A percentile compares a stretch with the other conserved stretches of the same genome.
Evolutionary conservation across 2,329 filamentous ascomycete genomes (phyloP).

Genomic region (Talaromyces piceae): DNA sequence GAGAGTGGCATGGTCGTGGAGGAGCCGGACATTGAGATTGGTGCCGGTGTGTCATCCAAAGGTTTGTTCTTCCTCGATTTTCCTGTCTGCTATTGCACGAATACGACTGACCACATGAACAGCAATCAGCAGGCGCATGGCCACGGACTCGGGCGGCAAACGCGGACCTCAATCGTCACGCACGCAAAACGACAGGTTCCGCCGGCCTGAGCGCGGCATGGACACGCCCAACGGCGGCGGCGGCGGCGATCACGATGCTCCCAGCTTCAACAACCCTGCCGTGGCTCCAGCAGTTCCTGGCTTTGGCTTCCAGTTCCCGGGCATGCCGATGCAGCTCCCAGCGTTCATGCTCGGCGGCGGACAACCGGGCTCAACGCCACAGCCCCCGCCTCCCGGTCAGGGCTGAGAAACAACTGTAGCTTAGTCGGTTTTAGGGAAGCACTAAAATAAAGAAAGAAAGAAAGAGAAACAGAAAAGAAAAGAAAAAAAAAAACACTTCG

Average conservation of each 20-base stretch:
- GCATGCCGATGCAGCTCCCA: conserved; percentile 43
- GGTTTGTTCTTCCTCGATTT: conserved; percentile 34
- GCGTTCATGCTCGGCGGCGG: conserved; percentile 40
- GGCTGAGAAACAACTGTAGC: no score
- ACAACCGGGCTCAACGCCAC: conserved; percentile 25
- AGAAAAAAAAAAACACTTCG: no score
- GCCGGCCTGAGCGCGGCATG: conserved; percentile 25
- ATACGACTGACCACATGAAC: conserved; percentile 4
- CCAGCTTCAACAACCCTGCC: conserved; percentile 38
- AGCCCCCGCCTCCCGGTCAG: conserved; percentile 34
- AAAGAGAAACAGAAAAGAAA: no score
- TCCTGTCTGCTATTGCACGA: not conserved
- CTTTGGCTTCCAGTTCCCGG: conserved; percentile 47
- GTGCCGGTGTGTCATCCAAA: conserved; percentile 93
- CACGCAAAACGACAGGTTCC: conserved; percentile 25
- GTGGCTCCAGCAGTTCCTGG: conserved; percentile 49
- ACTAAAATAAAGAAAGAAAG: no score
- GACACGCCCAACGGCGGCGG: conserved; percentile 23
- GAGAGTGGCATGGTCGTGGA: conserved; percentile 82
- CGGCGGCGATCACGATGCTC: conserved; percentile 28
- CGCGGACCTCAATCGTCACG: conserved; percentile 43
- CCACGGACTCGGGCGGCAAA: conserved; percentile 44
- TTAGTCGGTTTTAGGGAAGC: no score
- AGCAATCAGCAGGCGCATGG: conserved; percentile 47
- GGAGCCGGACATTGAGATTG: conserved; percentile 97